Base-by-base conservation (phyloP, 2,329 filamentous ascomycete genomes). In the Fusarium floridanum region DNA sequence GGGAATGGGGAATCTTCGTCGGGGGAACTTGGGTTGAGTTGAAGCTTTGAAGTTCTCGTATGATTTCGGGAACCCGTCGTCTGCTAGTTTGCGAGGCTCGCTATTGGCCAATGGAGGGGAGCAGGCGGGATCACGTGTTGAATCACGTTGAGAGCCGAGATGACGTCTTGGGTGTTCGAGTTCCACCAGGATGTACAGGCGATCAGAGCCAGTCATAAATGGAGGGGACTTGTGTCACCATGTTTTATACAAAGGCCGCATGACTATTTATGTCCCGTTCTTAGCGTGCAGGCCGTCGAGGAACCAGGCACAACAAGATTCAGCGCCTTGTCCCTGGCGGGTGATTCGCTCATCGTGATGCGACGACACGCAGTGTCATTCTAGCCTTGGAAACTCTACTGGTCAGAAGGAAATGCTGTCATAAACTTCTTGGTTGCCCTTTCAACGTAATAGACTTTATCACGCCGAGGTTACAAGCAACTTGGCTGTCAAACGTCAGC, bases 31-130 rank as follows among this genome's bases (percentile, higher is more conserved):
- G 72, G 68, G 73, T 67, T 67, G 64, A 32, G 67, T 73, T 71
- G 65, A 78, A 79, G 76, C 77, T 76, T 76, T 68, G 69, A 74
- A 72, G 72, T 75, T 74, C 77, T 81, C 79, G 80, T 81, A 81
- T 81, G 80, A 81, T 81, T 79, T 80, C 77, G 75, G 75, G 55
- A 61, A 63, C 68, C 61, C 72, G 66, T 67, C 67, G 64, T 55
- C 66, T 27, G 67, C 71, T 70, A 66, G 64, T 74, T 73, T 76
- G 61, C 48, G 43, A 60, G 72, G 68, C 65, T 64, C 66, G 60
- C 72, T 62, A 81, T 80, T 80, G 79, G 79, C 64, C 79, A 80
- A 81, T 80, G 50, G 67, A 20, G 61, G 56, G 57, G 64, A 68
- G 56, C 29, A 69, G 64, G 53, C 3, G 2, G 2, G 2, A 16